These are phyloP conservation scores for Sphagnum tenellum DNA, from an alignment of 225 moss, liverwort and hornwort species.

Conservation along the genomic window DNA sequence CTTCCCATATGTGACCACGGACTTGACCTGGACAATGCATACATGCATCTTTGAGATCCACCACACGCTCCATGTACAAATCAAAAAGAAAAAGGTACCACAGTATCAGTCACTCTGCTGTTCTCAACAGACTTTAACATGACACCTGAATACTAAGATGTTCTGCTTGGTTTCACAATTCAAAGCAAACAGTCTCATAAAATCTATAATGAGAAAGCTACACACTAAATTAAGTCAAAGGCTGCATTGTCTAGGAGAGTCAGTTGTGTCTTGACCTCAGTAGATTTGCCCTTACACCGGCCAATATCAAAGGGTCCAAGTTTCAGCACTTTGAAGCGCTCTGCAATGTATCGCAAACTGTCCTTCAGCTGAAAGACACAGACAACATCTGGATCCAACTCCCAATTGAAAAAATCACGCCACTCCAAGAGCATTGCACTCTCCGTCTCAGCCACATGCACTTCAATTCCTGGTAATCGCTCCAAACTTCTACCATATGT, in stretches of 20 bases:
- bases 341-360: conserved; percentile 42
- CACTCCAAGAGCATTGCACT: conserved; percentile 40
- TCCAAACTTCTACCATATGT: conserved; percentile 26
- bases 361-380: conserved; percentile 62
- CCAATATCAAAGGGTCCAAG: conserved; percentile 52
- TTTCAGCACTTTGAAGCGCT: conserved; percentile 49
- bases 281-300: conserved; percentile 40
- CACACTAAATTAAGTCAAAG: too few species aligned
- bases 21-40: conserved; percentile 38
- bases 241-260: too few species aligned
- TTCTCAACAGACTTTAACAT: too few species aligned
- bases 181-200: too few species aligned
- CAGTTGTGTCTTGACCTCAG: conserved; percentile 19
- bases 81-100: too few species aligned
- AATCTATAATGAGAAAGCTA: too few species aligned
- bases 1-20: conserved; percentile 60
- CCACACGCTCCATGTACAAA: too few species aligned
- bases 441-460: conserved; percentile 35
- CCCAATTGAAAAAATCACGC: conserved; percentile 41
- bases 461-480: conserved; percentile 40
- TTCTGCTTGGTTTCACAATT: too few species aligned
- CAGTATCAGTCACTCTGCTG: too few species aligned
- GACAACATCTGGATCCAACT: conserved; percentile 53
- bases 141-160: too few species aligned
- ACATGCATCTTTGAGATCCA: background rate